Percentiles rank a stretch among this genome's conserved stretches.
These are phyloP conservation scores for Nissolia schottii DNA, from an alignment of 306 rosid genomes.

Conservation along the genomic window DNA sequence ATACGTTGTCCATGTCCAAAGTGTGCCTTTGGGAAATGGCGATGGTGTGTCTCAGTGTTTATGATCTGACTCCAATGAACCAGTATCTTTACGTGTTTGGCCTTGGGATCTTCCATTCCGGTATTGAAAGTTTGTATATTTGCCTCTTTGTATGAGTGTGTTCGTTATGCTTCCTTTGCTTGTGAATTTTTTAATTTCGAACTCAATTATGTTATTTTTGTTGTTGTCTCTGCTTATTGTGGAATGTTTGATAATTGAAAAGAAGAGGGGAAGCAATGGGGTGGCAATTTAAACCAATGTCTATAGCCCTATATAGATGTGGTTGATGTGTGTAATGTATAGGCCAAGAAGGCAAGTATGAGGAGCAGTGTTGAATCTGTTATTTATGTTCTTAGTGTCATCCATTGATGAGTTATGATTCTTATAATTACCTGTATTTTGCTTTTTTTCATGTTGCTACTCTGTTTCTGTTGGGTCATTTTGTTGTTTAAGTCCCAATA, in stretches of 20 bases:
- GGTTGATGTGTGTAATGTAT: neutral
- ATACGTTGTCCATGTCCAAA: too few species aligned
- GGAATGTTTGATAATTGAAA: neutral
- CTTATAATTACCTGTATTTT: neutral
- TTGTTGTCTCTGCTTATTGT: neutral
- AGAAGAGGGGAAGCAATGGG: neutral
- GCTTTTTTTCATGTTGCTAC: neutral
- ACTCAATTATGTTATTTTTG: too few species aligned
- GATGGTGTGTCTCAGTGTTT: conserved; percentile 77
- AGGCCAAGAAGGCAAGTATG: too few species aligned
- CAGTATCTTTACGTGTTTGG: conserved; percentile 80
- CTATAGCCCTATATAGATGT: neutral
- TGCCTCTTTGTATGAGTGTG: neutral
- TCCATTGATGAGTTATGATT: neutral
- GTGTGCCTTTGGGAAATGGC: neutral
- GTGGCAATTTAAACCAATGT: neutral
- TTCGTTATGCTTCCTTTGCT: neutral
- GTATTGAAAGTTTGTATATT: conserved; percentile 65
- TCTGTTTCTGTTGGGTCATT: neutral
- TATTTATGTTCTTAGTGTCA: neutral
- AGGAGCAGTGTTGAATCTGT: neutral
- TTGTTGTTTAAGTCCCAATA: too few species aligned
- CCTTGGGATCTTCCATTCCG: conserved; percentile 83
- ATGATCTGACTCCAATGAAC: conserved; percentile 86
- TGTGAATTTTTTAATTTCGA: neutral